phyloP scores from a whole-genome alignment of 305 asterid genomes.

The Fraxinus dipetala region DNA sequence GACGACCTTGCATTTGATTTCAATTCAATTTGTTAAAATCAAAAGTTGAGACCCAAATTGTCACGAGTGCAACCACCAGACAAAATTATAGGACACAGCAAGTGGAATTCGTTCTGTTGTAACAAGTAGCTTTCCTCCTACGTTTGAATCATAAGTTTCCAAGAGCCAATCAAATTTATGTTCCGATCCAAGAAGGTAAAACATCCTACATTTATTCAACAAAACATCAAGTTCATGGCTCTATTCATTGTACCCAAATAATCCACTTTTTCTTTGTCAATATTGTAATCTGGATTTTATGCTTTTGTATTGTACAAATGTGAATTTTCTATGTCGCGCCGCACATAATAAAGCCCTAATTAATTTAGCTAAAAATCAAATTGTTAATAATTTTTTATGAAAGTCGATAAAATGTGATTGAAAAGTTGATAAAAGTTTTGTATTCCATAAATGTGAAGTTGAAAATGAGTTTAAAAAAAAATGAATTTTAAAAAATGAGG shows the following conservation, averaged over 20 bases:
- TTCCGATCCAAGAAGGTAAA: background rate
- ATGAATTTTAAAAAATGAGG: no score
- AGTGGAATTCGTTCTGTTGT: background rate
- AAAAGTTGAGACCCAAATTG: background rate
- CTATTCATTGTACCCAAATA: background rate
- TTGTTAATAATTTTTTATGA: background rate
- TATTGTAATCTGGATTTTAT: background rate
- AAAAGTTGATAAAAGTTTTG: background rate
- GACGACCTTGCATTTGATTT: background rate
- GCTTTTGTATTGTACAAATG: background rate
- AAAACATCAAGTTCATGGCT: background rate
- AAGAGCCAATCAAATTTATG: slow-evolving; percentile 1
- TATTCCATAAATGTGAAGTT: background rate
- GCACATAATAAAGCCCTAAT: background rate
- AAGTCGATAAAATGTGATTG: background rate
- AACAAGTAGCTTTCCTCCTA: background rate
- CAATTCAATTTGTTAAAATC: background rate
- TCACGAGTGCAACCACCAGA: background rate
- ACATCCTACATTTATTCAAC: background rate
- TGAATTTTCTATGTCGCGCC: background rate
- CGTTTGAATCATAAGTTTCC: background rate
- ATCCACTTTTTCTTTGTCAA: background rate
- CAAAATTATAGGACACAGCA: background rate
- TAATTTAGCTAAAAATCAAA: background rate
- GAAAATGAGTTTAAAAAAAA: background rate